Percentiles rank a stretch among this genome's conserved stretches.
These are phyloP conservation scores for Inonotus hispidus DNA, from an alignment of 1,284 basidiomycete genomes.

Conservation along the genomic window DNA sequence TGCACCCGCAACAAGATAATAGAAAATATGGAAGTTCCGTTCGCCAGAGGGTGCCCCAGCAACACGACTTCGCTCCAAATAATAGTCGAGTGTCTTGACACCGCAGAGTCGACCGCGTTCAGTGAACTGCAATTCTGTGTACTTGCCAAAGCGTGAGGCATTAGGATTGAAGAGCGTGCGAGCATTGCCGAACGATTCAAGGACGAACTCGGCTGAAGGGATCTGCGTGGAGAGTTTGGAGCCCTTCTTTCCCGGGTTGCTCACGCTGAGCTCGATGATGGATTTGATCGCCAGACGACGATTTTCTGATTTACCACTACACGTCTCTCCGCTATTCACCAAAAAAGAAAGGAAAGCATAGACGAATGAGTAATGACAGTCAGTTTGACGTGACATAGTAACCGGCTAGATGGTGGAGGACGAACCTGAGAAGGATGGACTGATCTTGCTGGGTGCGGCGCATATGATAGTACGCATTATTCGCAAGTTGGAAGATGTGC, in stretches of 20 bases:
- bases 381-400: constrained; percentile 13
- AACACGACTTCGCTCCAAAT: constrained; percentile 86
- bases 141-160: constrained; percentile 88
- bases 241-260: constrained; percentile 90
- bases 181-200: constrained; percentile 90
- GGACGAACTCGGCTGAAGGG: constrained; percentile 91
- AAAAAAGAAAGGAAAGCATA: neutral
- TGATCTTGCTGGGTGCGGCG: constrained; percentile 91
- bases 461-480: constrained; percentile 97
- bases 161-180: constrained; percentile 89
- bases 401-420: constrained; percentile 17
- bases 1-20: constrained; percentile 90
- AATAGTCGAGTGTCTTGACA: constrained; percentile 95
- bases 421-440: constrained; percentile 78
- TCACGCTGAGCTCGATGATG: constrained; percentile 83
- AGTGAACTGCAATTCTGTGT: constrained; percentile 91
- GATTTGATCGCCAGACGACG: constrained; percentile 87
- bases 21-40: constrained; percentile 96
- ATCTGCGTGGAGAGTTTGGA: constrained; percentile 82
- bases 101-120: constrained; percentile 87
- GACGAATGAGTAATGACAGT: constrained; percentile 2
- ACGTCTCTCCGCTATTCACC: constrained; percentile 75
- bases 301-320: constrained; percentile 91
- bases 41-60: constrained; percentile 79
- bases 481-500: constrained; percentile 84